phyloP scores from a whole-genome alignment of 345 rosid genomes.

The Syzygium oleosum region DNA sequence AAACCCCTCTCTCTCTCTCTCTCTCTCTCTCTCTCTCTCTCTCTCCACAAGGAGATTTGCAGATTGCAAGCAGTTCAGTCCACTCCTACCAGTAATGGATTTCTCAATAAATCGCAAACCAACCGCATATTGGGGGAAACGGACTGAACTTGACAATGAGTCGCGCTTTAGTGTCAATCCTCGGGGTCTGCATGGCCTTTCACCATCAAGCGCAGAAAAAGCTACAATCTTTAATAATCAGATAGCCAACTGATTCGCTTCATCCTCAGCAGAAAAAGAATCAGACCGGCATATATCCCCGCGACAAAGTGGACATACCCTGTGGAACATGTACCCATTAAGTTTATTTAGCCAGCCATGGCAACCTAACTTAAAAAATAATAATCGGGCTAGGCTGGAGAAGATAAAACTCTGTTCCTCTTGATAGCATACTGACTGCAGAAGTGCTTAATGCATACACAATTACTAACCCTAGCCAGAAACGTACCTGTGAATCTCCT shows the following conservation, averaged over 20 bases:
- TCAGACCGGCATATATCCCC: slow-evolving; percentile 80
- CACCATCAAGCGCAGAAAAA: background rate
- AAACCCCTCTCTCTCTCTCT: background rate
- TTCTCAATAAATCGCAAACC: background rate
- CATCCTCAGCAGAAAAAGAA: slow-evolving; percentile 26
- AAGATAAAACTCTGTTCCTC: background rate
- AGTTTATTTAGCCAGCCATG: background rate
- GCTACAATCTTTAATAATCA: background rate
- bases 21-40: background rate
- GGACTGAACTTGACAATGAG: background rate
- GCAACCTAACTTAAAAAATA: background rate
- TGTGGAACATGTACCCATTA: slow-evolving; percentile 12
- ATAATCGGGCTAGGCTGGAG: background rate
- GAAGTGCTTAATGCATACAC: background rate
- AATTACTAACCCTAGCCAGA: background rate
- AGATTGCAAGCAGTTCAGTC: slow-evolving; percentile 9
- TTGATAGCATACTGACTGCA: background rate
- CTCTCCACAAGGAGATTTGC: background rate
- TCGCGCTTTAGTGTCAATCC: background rate
- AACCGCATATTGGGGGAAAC: background rate
- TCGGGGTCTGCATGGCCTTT: background rate
- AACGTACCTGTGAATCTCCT: slow-evolving; percentile 90
- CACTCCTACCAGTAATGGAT: slow-evolving; percentile 1
- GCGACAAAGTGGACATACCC: slow-evolving; percentile 97
- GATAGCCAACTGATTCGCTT: background rate